Evolutionary conservation across 2,329 filamentous ascomycete species (phyloP).

Genomic region (Exophiala mesophila): DNA sequence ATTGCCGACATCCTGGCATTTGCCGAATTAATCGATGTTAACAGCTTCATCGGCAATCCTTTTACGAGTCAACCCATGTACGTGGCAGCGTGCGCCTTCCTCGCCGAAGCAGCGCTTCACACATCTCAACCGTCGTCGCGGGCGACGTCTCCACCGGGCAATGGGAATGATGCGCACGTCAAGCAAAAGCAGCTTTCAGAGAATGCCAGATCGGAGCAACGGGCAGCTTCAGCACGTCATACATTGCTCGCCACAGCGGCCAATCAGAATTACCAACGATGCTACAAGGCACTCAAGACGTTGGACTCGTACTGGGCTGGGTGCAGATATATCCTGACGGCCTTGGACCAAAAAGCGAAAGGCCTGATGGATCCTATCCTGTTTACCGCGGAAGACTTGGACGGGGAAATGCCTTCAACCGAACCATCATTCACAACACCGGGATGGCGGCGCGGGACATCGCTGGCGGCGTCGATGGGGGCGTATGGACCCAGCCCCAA

Average conservation of each 20-base stretch:
- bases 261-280: conserved; percentile 80
- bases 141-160: conserved; percentile 48
- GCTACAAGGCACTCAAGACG: conserved; percentile 76
- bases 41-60: conserved; percentile 80
- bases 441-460: conserved; percentile 42
- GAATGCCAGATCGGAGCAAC: conserved; percentile 8
- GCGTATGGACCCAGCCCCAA: conserved; percentile 6
- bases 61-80: conserved; percentile 90
- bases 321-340: conserved; percentile 79
- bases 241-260: conserved; percentile 73
- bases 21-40: conserved; percentile 77
- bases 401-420: conserved; percentile 54
- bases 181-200: conserved; percentile 5
- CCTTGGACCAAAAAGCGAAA: conserved; percentile 80
- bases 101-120: conserved; percentile 73
- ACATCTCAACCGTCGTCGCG: conserved; percentile 61
- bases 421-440: conserved; percentile 48
- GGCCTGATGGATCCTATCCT: conserved; percentile 72
- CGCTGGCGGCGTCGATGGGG: conserved; percentile 31
- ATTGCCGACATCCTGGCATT: conserved; percentile 86
- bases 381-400: conserved; percentile 69
- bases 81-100: conserved; percentile 81
- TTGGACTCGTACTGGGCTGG: conserved; percentile 84
- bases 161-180: neutral
- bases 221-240: conserved; percentile 52